These are phyloP conservation scores for Leucogyrophana mollusca DNA, from an alignment of 768 basidiomycete species.

Conservation along the genomic window DNA sequence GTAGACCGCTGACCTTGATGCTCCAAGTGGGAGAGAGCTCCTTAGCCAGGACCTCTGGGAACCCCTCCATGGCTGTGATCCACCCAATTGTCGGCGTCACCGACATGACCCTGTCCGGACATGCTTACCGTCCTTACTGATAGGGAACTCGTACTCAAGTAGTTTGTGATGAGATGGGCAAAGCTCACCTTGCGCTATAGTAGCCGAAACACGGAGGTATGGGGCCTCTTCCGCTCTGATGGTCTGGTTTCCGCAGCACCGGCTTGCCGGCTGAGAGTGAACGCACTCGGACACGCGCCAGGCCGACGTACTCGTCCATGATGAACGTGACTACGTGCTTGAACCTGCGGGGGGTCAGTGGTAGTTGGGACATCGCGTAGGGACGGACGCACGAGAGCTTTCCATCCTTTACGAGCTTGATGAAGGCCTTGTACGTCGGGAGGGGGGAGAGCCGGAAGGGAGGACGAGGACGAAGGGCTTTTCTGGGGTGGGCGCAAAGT, in stretches of 20 bases:
- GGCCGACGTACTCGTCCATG: conserved; percentile 92
- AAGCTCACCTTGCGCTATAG: conserved; percentile 18
- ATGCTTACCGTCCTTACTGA: conserved; percentile 18
- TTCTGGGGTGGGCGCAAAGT: conserved; percentile 70
- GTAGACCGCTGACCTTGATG: conserved; percentile 20
- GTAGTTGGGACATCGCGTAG: conserved; percentile 6
- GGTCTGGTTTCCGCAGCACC: no score
- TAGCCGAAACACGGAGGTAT: conserved; percentile 9
- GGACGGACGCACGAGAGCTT: conserved; percentile 62
- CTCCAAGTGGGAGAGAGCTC: conserved; percentile 45
- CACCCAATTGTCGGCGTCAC: background rate
- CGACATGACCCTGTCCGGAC: background rate
- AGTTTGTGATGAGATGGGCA: conserved; percentile 9
- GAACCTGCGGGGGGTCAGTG: conserved; percentile 58
- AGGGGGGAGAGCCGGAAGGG: conserved; percentile 90
- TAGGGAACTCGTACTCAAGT: background rate
- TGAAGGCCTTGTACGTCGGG: conserved; percentile 83
- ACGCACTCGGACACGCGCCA: conserved; percentile 78
- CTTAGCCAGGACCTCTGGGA: conserved; percentile 29
- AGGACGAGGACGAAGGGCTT: conserved; percentile 85
- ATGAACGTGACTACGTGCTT: conserved; percentile 88
- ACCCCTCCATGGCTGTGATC: conserved; percentile 30
- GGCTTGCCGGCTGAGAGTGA: no score
- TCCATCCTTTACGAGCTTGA: conserved; percentile 71
- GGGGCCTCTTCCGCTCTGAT: no score